A percentile compares a stretch with the other conserved stretches of the same genome.
phyloP scores from a whole-genome alignment of 495 filamentous ascomycete genomes.

The Penicillium salamii region DNA sequence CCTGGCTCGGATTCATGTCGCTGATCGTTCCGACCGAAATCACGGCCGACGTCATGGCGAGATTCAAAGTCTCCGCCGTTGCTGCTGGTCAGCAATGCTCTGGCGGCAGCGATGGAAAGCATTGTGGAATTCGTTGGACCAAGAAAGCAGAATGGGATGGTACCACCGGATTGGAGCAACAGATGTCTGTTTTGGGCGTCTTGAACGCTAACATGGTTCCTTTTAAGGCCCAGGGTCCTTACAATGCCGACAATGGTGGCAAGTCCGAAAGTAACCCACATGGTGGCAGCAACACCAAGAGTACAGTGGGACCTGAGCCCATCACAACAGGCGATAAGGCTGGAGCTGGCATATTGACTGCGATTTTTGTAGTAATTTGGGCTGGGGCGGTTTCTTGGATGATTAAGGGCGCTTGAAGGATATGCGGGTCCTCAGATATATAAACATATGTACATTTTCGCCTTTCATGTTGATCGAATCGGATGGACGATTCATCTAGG shows the following conservation, averaged over 20 bases:
- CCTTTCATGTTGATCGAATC: no score
- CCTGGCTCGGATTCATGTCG: constrained; percentile 62
- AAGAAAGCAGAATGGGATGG: constrained; percentile 39
- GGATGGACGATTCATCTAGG: no score
- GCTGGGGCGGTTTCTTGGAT: constrained; percentile 40
- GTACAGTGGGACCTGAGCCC: constrained; percentile 14
- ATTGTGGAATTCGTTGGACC: constrained; percentile 50
- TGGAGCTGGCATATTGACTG: constrained; percentile 61
- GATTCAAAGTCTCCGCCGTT: constrained; percentile 39
- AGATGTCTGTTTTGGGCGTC: constrained; percentile 56
- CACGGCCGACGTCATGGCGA: constrained; percentile 1
- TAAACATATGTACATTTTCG: no score
- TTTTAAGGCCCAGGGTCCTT: constrained; percentile 39
- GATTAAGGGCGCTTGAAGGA: constrained; percentile 5
- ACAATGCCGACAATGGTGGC: constrained; percentile 56
- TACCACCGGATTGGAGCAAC: constrained; percentile 45
- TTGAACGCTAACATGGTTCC: constrained; percentile 48
- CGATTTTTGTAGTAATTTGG: constrained; percentile 50
- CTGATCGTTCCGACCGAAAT: constrained; percentile 25
- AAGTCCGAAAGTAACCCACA: constrained; percentile 56
- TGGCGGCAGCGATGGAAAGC: constrained; percentile 44
- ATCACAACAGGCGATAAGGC: constrained; percentile 55
- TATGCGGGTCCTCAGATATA: no score
- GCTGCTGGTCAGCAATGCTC: constrained; percentile 62
- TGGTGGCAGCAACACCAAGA: constrained; percentile 39